These are phyloP conservation scores for Paramecium tetraurelia DNA, from an alignment of 73 alveolate species.

Conservation along the genomic window DNA sequence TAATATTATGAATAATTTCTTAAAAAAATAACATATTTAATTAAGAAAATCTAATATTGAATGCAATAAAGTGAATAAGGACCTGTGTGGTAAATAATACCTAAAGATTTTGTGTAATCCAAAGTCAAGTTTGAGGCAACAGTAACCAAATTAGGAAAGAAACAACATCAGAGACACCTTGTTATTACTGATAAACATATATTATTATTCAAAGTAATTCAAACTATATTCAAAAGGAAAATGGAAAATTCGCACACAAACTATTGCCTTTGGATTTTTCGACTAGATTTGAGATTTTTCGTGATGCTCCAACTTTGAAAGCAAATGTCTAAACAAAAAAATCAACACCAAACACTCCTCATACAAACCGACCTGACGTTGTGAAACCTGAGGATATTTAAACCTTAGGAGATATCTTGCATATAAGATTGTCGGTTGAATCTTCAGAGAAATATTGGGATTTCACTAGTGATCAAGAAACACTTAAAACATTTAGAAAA, in stretches of 20 bases:
- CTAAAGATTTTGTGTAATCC: neutral
- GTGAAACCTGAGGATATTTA: constrained; percentile 33
- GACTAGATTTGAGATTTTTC: constrained; percentile 7
- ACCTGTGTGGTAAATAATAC: neutral
- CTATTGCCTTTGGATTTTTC: neutral
- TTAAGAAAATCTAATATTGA: neutral
- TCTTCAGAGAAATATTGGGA: constrained; percentile 12
- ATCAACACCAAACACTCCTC: neutral
- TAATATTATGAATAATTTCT: neutral
- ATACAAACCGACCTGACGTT: neutral
- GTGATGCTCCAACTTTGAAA: constrained; percentile 5
- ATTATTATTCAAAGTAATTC: neutral
- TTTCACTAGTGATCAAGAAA: constrained; percentile 24
- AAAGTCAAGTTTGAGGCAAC: neutral
- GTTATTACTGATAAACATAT: constrained; percentile 8
- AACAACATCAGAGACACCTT: neutral
- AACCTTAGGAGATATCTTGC: neutral
- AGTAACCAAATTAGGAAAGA: constrained; percentile 1
- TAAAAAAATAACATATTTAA: neutral
- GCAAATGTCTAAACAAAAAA: neutral
- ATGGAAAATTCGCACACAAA: neutral
- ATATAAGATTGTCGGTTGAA: neutral
- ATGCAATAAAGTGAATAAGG: neutral
- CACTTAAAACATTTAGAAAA: constrained; percentile 46
- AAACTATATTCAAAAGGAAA: neutral